Evolutionary conservation across 78 protist species (phyloP).

Genomic region (Anaeramoeba flamelloides): DNA sequence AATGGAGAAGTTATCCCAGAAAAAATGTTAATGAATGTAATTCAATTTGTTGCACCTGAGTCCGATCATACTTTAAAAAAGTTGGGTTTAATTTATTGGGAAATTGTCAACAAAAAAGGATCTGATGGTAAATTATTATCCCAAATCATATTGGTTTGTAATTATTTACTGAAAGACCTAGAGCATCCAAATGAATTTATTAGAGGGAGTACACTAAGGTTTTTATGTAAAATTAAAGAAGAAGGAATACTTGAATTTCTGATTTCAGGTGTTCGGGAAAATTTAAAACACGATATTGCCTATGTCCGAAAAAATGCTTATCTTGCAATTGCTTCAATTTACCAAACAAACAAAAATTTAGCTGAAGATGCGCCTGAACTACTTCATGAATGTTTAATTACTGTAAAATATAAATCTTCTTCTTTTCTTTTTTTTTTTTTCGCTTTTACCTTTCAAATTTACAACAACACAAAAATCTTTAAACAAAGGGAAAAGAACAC

Average conservation of each 20-base stretch:
- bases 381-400: neutral
- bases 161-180: neutral
- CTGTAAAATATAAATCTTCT: neutral
- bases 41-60: neutral
- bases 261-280: neutral
- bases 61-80: neutral
- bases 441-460: neutral
- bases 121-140: neutral
- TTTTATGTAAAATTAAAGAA: neutral
- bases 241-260: neutral
- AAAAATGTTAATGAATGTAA: neutral
- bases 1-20: slow-evolving; percentile 1
- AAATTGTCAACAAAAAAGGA: neutral
- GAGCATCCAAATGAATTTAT: neutral
- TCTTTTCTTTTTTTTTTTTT: neutral
- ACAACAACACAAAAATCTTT: too few relatives aligned
- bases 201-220: neutral
- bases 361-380: neutral
- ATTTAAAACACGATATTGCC: neutral
- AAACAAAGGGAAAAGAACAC: too few relatives aligned
- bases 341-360: neutral
- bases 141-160: neutral
- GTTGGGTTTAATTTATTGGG: neutral
- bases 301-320: neutral
- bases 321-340: neutral